These are phyloP conservation scores for Vanderwaltozyma yarrowii DNA, from an alignment of 805 yeast species.

Conservation along the genomic window DNA sequence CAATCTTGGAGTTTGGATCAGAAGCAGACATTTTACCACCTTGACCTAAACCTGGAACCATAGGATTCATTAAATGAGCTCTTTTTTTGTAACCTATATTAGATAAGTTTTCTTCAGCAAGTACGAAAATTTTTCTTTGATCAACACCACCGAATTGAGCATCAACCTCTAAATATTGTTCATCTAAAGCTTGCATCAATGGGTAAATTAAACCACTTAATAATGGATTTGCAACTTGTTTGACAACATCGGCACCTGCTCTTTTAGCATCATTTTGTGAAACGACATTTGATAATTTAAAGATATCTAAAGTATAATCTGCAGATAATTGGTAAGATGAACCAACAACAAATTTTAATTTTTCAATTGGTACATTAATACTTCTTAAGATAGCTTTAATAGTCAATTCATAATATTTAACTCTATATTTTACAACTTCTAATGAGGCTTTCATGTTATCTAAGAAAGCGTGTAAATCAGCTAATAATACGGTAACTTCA, in stretches of 20 bases:
- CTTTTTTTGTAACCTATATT: constrained; percentile 89
- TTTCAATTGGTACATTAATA: constrained; percentile 86
- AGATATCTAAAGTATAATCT: constrained; percentile 81
- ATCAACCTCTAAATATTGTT: constrained; percentile 77
- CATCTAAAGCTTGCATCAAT: constrained; percentile 97
- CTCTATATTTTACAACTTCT: constrained; percentile 82
- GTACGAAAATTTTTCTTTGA: constrained; percentile 93
- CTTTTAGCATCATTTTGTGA: constrained; percentile 95
- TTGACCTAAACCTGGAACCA: constrained; percentile 96
- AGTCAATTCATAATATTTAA: constrained; percentile 74
- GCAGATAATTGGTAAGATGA: constrained; percentile 76
- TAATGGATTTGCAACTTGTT: constrained; percentile 90
- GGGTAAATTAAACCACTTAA: constrained; percentile 93
- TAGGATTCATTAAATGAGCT: constrained; percentile 96
- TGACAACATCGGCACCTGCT: constrained; percentile 99
- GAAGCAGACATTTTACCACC: constrained; percentile 99
- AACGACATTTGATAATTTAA: constrained; percentile 72
- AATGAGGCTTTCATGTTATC: constrained; percentile 98
- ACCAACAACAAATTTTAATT: constrained; percentile 74
- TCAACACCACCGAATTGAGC: constrained; percentile 99
- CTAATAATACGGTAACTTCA: constrained; percentile 82
- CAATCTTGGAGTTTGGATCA: constrained; percentile 96
- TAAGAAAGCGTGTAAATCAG: constrained; percentile 92
- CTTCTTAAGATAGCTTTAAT: constrained; percentile 80
- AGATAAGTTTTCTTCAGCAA: constrained; percentile 91